A percentile compares a stretch with the other conserved stretches of the same genome.
phyloP scores from a whole-genome alignment of 2,329 filamentous ascomycete species.

The Biscogniauxia marginata region DNA sequence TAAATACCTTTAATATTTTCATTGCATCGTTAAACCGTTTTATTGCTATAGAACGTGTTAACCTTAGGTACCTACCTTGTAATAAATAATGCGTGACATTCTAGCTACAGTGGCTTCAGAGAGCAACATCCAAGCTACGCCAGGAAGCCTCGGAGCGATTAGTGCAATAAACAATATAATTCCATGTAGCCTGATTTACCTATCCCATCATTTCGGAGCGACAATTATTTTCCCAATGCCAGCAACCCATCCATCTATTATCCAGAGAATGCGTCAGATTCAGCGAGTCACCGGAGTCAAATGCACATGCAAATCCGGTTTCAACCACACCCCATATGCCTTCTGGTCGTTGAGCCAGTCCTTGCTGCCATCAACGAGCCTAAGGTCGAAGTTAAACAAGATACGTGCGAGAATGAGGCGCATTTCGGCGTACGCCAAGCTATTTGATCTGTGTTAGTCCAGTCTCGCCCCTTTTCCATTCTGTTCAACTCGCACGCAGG shows the following conservation, averaged over 20 bases:
- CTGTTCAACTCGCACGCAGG: not conserved
- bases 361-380: slow-evolving; percentile 35
- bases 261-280: not conserved
- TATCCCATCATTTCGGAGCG: no score
- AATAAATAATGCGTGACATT: no score
- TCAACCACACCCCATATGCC: slow-evolving; percentile 41
- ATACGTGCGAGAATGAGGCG: slow-evolving; percentile 46
- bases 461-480: not conserved
- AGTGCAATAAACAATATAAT: no score
- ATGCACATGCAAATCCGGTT: slow-evolving; percentile 36
- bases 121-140: no score
- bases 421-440: slow-evolving; percentile 51
- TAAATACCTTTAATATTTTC: no score
- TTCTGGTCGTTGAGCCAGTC: slow-evolving; percentile 40
- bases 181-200: no score
- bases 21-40: no score
- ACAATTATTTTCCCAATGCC: no score
- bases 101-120: no score
- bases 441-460: slow-evolving; percentile 22
- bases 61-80: no score
- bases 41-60: no score
- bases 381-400: slow-evolving; percentile 49
- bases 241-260: not conserved
- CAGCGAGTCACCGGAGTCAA: not conserved
- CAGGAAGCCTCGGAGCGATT: no score